Base-by-base conservation (phyloP, 768 basidiomycete genomes). In the Amanita polypyramis region DNA sequence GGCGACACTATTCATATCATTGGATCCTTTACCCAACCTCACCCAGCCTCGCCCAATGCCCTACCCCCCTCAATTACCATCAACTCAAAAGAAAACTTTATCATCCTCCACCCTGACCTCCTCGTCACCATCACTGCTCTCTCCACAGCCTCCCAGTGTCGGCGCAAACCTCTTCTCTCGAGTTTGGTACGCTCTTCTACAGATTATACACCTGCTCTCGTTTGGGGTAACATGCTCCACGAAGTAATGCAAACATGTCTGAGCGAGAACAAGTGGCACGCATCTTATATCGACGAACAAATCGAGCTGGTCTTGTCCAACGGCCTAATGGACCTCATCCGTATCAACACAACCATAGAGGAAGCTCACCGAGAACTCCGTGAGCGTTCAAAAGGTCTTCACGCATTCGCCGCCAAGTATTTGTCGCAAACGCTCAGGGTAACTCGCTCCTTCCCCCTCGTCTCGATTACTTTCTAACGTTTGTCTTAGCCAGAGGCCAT, bases 191-290 rank as follows among this genome's bases (percentile, higher is more conserved):
- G 76, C 33, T 74, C 79, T 0, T 66, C 72, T 0, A 76, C 74
- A 5, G 80, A 82, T 51, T 65, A 67, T 11, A 78, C 81, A 0
- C 82, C 85, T 2, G 71, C 82, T 4, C 70, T 89, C 9, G 70
- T 95, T 0, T 97, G 92, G 80, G 96, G 96, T 32, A 96, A 85
- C 56, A 80, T 98, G 64, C 74, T 96, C 4, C 96, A 99, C 56
- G 83, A 91, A 54, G 82, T 97, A 29, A 79, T 96, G 69, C 93
- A 98, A 60, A 67, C 72, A 0, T 92, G 89, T 55, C 67, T 98
- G 44, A 62, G 60, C 19, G 70, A 75, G 38, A 66, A 69, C 5
- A 64, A 64, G 15, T 91, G 86, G 86, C 80, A 80, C 34, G 69
- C 77, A 34, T 55, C 58, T 12, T 85, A 76, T 65, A 66, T 92